These are phyloP conservation scores for Yamadazyma atlantica DNA, from an alignment of 1,139 yeast genomes.

Conservation along the genomic window DNA sequence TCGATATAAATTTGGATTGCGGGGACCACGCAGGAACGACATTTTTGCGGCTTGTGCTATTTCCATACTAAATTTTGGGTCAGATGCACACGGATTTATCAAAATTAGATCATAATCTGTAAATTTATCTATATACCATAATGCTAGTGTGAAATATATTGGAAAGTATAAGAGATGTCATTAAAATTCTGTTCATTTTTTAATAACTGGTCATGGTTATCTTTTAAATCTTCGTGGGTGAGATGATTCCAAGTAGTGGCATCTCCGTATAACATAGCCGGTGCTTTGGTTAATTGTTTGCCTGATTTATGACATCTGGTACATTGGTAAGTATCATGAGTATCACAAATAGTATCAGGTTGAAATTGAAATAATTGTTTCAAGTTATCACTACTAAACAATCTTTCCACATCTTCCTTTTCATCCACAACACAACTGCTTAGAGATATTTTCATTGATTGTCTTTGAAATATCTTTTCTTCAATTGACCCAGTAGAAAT, in stretches of 20 bases:
- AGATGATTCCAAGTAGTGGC: conserved; percentile 97
- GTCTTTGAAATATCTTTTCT: conserved; percentile 94
- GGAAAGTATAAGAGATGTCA: conserved; percentile 86
- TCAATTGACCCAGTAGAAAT: conserved; percentile 95
- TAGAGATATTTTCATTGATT: conserved; percentile 90
- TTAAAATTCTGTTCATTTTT: conserved; percentile 68
- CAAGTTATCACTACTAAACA: conserved; percentile 80
- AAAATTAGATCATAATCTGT: no score
- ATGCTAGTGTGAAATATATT: conserved; percentile 75
- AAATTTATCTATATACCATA: no score
- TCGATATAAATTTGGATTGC: not conserved
- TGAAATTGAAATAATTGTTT: conserved; percentile 74
- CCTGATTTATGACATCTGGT: conserved; percentile 65
- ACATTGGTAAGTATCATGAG: conserved; percentile 91
- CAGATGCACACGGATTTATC: no score
- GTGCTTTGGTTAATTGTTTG: conserved; percentile 59
- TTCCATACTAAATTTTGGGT: not conserved
- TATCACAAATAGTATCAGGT: conserved; percentile 73
- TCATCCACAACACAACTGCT: conserved; percentile 98
- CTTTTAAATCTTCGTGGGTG: conserved; percentile 55
- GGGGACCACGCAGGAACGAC: not conserved
- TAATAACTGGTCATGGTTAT: conserved; percentile 74
- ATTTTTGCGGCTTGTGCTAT: not conserved
- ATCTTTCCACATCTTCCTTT: conserved; percentile 89
- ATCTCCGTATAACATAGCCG: conserved; percentile 96